Evolutionary conservation across 192 early-diverging fungal genomes (phyloP), one percentile per base, ranked within the genome.

Genomic region (Backusella liffmaniae): DNA sequence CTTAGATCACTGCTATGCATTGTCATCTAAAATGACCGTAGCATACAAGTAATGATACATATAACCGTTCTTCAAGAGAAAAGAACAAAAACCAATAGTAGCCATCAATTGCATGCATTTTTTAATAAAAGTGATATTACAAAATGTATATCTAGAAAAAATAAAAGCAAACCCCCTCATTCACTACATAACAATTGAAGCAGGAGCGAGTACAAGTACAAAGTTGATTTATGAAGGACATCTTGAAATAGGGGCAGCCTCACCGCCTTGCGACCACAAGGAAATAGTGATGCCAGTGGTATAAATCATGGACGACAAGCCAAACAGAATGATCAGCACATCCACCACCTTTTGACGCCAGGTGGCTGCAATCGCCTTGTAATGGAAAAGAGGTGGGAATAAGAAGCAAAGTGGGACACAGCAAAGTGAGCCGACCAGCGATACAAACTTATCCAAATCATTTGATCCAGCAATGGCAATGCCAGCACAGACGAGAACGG

Each of bases 361-460:
- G 15, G 85, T 86, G 37, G 74, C 70, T 15, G 92, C 90, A n/a
- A 90, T 80, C 0, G 86, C 87, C 71, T 88, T 87, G 74, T 88
- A 88, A 81, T 97, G 95, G 84, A 97, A 93, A 75, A 96, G 82
- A 49, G 91, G 86, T 16, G 96, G 96, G 84, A 95, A 96, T 75
- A 96, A 91, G 82, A 96, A 96, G 37, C 88, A 89, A 69, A 93
- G 80, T 12, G 92, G 92, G 5, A 89, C 86, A 76, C 88, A 91
- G 72, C 76, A 68, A 9, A 74, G 30, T 2, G 80, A 70, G 4
- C 80, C 80, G 1, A 80, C 70, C 66, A 79, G 49, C 13, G 77
- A 84, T 7, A 77, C 74, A 59, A 81, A 79, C 35, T 81, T 81
- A 72, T 83, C 84, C 46, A 30, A 90, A 76, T 82, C 91, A 21